Base-by-base conservation (phyloP, 306 rosid genomes). In the Vachellia collinsii region DNA sequence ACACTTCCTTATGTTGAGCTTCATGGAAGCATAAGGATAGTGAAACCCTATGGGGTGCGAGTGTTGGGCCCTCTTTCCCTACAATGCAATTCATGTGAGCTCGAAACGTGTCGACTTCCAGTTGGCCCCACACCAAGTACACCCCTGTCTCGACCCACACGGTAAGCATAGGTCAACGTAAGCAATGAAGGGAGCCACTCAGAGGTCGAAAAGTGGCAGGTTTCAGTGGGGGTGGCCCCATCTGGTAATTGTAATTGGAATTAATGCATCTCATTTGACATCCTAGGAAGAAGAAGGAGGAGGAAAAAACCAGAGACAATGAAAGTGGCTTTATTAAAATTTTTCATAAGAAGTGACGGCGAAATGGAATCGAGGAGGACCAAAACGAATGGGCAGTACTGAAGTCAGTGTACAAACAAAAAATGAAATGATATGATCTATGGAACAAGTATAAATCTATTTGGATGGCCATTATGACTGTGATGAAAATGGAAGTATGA, bases 161-260 rank as follows among this genome's bases (percentile, higher is more conserved):
- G 69, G 29, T 1, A 1, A 1, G 58, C 22, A 50, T 17, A 50
- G 6, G 22, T 17, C 20, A 1, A 7, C 20, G 5, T 23, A 29
- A n/a, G 76, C 67, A 71, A 22, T 10, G 4, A 0, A 73, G 23
- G 23, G 25, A 77, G 8, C 87, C 76, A 83, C 0, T 74, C 42
- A n/a, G 16, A 13, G 1, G 8, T 6, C 54, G 89, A 81, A 83
- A 86, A 83, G 87, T 83, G 83, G 47, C 51, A 58, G 48, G 48
- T 47, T 2, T 54, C 43, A 80, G n/a, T 39, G 46, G 62, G 5
- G 66, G 3, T 70, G 79, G 79, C 51, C 4, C 43, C 71, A 76
- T 11, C 16, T 11, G 58, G 62, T 78, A 16, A 68, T 16, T 77
- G 10, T 51, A 0, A 0, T 23, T 3, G 64, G 19, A 75, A n/a